These are phyloP conservation scores for Fusarium bulbicola DNA, from an alignment of 2,329 filamentous ascomycete genomes.

Conservation along the genomic window DNA sequence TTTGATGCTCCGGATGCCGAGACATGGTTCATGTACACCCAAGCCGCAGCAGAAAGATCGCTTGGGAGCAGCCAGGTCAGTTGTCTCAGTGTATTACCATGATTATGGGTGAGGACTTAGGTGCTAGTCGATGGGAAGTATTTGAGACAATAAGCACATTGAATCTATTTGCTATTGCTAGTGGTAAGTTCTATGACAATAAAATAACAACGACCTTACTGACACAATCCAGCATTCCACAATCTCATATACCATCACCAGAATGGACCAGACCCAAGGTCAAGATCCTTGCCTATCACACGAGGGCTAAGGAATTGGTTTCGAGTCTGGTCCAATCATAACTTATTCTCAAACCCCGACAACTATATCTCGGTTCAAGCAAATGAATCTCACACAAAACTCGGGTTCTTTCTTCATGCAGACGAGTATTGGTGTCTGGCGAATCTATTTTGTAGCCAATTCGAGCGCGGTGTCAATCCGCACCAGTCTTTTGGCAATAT, in stretches of 20 bases:
- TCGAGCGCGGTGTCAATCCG: not conserved
- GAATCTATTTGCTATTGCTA: constrained; percentile 16
- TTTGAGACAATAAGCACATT: constrained; percentile 10
- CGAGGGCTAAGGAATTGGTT: constrained; percentile 14
- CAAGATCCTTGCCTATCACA: not conserved
- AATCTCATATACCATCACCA: constrained; percentile 22
- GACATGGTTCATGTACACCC: not conserved
- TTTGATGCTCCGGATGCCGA: constrained; percentile 5
- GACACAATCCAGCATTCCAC: constrained; percentile 10
- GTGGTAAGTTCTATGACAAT: not conserved
- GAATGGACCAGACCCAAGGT: not conserved
- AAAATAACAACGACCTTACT: not conserved
- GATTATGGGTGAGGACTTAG: not conserved
- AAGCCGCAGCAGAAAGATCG: not conserved
- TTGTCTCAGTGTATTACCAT: not conserved
- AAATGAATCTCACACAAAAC: not conserved
- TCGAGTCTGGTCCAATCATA: not conserved
- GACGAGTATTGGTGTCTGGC: constrained; percentile 9
- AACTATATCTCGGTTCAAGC: accelerated
- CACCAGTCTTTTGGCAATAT: no score
- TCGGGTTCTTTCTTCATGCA: constrained; percentile 1
- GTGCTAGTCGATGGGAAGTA: not conserved
- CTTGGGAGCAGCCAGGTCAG: not conserved
- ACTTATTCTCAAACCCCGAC: not conserved
- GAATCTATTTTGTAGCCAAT: not conserved